Conservation (phyloP, 768 basidiomycete genomes). For the Boletus subparvulus region DNA sequence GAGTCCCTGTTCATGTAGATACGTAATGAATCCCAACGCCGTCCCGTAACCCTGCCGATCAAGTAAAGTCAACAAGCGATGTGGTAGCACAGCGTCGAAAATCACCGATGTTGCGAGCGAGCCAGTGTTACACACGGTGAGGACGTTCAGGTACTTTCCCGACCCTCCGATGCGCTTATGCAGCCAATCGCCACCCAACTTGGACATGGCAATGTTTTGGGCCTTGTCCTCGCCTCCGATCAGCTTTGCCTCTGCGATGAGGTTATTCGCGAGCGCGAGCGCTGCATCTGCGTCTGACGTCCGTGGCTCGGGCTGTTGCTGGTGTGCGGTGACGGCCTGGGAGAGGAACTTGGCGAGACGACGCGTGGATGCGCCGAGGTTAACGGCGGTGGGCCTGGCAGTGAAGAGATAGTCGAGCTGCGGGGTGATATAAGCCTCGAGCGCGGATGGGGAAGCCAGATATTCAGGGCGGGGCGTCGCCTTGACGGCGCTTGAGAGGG, state of each 20-base stretch:
- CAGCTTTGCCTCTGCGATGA: constrained; percentile 68
- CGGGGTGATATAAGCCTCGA: constrained; percentile 55
- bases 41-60: constrained; percentile 89
- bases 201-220: constrained; percentile 82
- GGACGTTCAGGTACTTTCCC: constrained; percentile 62
- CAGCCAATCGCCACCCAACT: constrained; percentile 86
- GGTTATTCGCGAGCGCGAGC: constrained; percentile 48
- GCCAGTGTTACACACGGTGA: constrained; percentile 98
- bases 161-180: constrained; percentile 39
- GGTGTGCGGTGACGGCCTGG: constrained; percentile 10
- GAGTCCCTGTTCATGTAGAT: constrained; percentile 75
- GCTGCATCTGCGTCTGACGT: constrained; percentile 36
- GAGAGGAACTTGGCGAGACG: constrained; percentile 57
- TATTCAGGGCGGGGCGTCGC: constrained; percentile 50
- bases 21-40: constrained; percentile 89
- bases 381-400: constrained; percentile 95
- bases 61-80: neutral
- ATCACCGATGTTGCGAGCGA: constrained; percentile 87
- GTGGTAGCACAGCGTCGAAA: neutral
- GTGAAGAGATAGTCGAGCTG: constrained; percentile 74
- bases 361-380: constrained; percentile 83
- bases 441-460: constrained; percentile 48
- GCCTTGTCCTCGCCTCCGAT: constrained; percentile 89
- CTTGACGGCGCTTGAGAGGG: constrained; percentile 55
- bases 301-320: constrained; percentile 17